phyloP scores from a whole-genome alignment of 2,329 filamentous ascomycete genomes.

The Trichophyton equinum region DNA sequence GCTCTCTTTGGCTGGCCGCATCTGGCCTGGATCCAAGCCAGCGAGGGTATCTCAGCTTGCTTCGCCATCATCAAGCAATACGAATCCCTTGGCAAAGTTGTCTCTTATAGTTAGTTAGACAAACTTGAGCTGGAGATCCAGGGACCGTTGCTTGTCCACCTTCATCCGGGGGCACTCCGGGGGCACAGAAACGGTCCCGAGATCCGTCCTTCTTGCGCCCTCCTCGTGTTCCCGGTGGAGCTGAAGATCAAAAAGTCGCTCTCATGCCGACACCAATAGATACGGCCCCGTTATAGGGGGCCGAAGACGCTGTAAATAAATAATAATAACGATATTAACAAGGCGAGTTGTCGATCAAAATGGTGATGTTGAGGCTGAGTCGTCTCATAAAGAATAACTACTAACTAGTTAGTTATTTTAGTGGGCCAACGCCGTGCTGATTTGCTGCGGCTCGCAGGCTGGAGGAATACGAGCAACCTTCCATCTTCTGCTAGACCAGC shows the following conservation, averaged over 20 bases:
- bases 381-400: not conserved
- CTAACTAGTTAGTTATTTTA: not conserved
- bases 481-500: not conserved
- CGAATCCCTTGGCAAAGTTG: conserved; percentile 2
- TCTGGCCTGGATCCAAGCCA: not conserved
- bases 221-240: not conserved
- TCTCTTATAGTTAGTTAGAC: not conserved
- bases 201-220: not conserved
- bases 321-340: too few species aligned
- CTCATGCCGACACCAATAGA: not conserved
- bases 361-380: not conserved
- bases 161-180: too few species aligned
- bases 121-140: not conserved
- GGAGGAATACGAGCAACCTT: not conserved
- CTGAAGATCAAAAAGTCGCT: not conserved
- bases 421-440: not conserved
- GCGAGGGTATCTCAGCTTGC: not conserved
- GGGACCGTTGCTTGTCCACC: not conserved
- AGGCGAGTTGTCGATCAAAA: not conserved
- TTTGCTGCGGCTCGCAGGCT: not conserved
- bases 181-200: not conserved
- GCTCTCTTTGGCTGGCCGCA: not conserved
- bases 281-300: not conserved
- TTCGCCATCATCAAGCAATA: not conserved
- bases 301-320: too few species aligned